Evolutionary conservation across 148 eudicot genomes (phyloP).

Genomic region (Beta vulgaris): DNA sequence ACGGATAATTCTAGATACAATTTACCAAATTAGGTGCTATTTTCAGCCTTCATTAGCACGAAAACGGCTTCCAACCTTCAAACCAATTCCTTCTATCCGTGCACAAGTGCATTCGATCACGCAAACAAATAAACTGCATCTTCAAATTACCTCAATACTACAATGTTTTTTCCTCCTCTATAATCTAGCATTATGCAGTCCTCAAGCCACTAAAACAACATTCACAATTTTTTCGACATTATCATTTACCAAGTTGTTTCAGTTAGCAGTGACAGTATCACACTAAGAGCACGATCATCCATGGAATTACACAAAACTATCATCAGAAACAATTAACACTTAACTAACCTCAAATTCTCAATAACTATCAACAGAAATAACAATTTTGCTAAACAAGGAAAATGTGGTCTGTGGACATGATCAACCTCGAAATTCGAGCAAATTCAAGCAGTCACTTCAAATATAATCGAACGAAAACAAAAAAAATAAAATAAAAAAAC

Average conservation of each 20-base stretch:
- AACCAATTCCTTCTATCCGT: no score
- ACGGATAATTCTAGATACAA: no score
- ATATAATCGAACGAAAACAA: slow-evolving; percentile 1
- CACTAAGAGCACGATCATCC: neutral
- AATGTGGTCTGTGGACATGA: neutral
- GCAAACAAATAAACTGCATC: neutral
- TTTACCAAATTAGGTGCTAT: no score
- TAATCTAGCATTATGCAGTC: neutral
- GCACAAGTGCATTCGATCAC: neutral
- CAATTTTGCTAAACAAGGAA: neutral
- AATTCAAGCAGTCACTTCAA: neutral
- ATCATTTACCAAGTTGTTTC: neutral
- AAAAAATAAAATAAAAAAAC: neutral
- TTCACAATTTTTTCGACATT: neutral
- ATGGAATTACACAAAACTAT: neutral
- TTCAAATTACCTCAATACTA: neutral
- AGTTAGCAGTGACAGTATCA: neutral
- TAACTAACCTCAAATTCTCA: neutral
- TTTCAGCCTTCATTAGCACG: no score
- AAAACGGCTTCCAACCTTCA: no score
- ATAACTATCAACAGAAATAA: neutral
- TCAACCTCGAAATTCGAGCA: slow-evolving; percentile 1
- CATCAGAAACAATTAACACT: neutral
- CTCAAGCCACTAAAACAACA: neutral
- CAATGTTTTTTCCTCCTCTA: no score